A percentile compares a stretch with the other conserved stretches of the same genome.
phyloP scores from a whole-genome alignment of 768 basidiomycete genomes.

The Cyathus striatus region DNA sequence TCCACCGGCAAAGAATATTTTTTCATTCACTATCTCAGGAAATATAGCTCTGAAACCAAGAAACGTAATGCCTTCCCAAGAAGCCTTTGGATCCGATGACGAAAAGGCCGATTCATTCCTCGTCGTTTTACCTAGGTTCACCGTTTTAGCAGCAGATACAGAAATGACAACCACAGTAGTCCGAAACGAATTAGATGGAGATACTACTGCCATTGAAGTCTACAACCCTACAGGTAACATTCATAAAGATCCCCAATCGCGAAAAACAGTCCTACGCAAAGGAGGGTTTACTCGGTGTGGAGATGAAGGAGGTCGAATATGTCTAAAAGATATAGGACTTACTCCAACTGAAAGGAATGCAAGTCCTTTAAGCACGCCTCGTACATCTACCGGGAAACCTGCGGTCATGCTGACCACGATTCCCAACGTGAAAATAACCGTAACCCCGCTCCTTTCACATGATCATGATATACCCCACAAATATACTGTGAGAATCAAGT shows the following conservation, averaged over 20 bases:
- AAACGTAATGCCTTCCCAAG: slow-evolving; percentile 14
- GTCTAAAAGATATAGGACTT: slow-evolving; percentile 33
- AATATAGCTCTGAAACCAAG: slow-evolving; percentile 56
- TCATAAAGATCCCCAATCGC: slow-evolving; percentile 50
- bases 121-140: slow-evolving; percentile 64
- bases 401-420: too few relatives aligned
- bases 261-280: slow-evolving; percentile 58
- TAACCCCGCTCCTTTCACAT: slow-evolving; percentile 44
- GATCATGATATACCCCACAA: slow-evolving; percentile 27
- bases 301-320: slow-evolving; percentile 57
- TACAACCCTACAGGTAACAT: slow-evolving; percentile 54
- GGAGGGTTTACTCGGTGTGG: slow-evolving; percentile 56
- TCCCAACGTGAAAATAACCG: slow-evolving; percentile 46
- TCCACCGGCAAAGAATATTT: slow-evolving; percentile 56
- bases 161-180: slow-evolving; percentile 56
- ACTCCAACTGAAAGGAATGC: too few relatives aligned
- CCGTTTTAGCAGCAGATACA: slow-evolving; percentile 59
- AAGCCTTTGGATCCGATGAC: slow-evolving; percentile 17
- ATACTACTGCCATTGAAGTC: slow-evolving; percentile 48
- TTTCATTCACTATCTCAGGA: slow-evolving; percentile 64
- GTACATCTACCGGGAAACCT: too few relatives aligned
- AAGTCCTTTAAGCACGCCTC: slow-evolving; percentile 21
- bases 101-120: slow-evolving; percentile 32
- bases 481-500: slow-evolving; percentile 54
- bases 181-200: slow-evolving; percentile 49